Base-by-base conservation (phyloP, 805 yeast species). In the Priceomyces fermenticarens region DNA sequence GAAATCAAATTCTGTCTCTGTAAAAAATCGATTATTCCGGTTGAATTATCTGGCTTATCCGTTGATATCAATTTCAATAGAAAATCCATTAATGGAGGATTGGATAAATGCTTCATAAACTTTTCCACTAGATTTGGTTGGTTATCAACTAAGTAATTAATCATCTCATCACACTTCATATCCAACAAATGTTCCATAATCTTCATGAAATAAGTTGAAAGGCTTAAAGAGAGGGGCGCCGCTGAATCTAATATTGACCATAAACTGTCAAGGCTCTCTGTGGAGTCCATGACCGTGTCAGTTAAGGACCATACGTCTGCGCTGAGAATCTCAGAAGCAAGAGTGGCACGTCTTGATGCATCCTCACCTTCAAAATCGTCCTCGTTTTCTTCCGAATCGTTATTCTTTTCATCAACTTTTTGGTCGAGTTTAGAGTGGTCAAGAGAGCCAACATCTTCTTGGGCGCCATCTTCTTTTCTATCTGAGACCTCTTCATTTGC, bases 301-400 rank as follows among this genome's bases (percentile, higher is more conserved):
- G 96, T 85, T 30, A 93, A 71, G 2, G 95, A 85, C 97, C 97
- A 91, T 7, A 89, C 90, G 56, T 91, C 98, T 3, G 93, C 88
- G 31, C 91, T 80, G 36, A 93, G 70, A 32, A 93, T 83, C 58
- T 93, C 98, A 2, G 96, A 88, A 4, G 96, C 89, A 30, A 69
- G 52, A 6, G 73, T 58, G 25, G 73, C 72, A 42, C 58, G 59
- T 10, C 73, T 57, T 4, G 60, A 57, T 11, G 61, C 53, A 11
- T 53, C 54, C 42, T 67, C 74, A 31, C 65, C 70, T 35, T 59
- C 61, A 10, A 55, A 47, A 30, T 59, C 68, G 10, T 52, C 57
- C 41, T 66, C 67, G 33, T 62, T 55, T 40, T 64, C 59, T 41
- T 53, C 46, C 6, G 60, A 36, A 32, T 51, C 53, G 8, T 38